phyloP scores from a whole-genome alignment of 176 grass and related monocot species.

The Thinopyrum elongatum region DNA sequence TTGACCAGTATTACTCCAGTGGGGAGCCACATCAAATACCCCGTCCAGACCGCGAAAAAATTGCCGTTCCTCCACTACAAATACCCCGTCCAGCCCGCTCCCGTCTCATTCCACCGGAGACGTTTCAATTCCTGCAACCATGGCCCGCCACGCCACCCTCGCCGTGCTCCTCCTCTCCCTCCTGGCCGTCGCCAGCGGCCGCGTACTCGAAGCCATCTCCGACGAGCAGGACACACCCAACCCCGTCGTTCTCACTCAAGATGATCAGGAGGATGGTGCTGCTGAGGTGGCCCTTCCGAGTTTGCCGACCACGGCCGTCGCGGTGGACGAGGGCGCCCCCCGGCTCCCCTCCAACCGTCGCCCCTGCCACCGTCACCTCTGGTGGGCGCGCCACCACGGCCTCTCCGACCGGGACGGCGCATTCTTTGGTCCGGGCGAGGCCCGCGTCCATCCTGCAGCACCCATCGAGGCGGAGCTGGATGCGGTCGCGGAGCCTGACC shows the following conservation, averaged over 20 bases:
- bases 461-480: neutral
- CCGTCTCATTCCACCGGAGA: neutral
- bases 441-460: neutral
- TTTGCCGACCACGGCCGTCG: neutral
- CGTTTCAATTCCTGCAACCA: neutral
- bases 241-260: neutral
- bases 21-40: too few relatives aligned
- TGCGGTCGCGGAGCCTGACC: slow-evolving; percentile 23
- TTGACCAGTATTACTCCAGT: too few relatives aligned
- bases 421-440: neutral
- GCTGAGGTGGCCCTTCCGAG: neutral
- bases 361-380: neutral
- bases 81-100: neutral
- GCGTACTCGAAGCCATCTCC: neutral
- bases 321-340: neutral
- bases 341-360: slow-evolving; percentile 23
- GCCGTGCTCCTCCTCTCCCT: slow-evolving; percentile 27
- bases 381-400: neutral
- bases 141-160: slow-evolving; percentile 37
- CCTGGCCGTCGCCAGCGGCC: slow-evolving; percentile 33
- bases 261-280: neutral
- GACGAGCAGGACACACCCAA: neutral
- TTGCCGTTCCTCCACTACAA: neutral
- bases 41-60: too few relatives aligned
- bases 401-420: neutral